Percentiles rank a stretch among this genome's conserved stretches.
Evolutionary conservation across 2,329 filamentous ascomycete species (phyloP).

Genomic region (Aspergillus sp.): DNA sequence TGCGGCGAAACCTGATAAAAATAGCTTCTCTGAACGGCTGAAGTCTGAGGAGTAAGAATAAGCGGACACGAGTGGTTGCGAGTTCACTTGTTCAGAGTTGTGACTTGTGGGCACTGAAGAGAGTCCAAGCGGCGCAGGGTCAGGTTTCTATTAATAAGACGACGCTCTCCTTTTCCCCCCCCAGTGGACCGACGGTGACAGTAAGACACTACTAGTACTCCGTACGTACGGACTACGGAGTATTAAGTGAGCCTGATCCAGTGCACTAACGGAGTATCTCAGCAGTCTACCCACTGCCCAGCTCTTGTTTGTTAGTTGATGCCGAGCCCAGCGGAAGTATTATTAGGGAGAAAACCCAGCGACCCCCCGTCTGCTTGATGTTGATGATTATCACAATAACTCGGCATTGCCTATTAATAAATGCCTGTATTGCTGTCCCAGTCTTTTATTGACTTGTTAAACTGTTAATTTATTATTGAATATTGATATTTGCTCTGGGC

Average conservation of each 20-base stretch:
- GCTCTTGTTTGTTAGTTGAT: too few species aligned
- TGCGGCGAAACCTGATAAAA: slow-evolving; percentile 8
- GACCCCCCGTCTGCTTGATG: neutral
- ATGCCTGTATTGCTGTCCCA: neutral
- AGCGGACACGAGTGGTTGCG: slow-evolving; percentile 1
- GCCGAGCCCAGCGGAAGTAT: neutral
- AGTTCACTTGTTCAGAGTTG: too few species aligned
- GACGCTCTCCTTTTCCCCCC: neutral
- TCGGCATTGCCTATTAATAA: neutral
- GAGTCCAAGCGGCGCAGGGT: neutral
- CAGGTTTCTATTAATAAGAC: neutral
- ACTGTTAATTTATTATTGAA: too few species aligned
- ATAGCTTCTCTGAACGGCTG: slow-evolving; percentile 1
- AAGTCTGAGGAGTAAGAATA: neutral
- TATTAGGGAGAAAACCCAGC: neutral
- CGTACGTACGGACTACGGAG: too few species aligned
- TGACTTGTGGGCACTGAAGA: neutral
- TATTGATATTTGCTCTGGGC: too few species aligned
- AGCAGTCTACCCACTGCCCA: neutral
- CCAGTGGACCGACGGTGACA: neutral
- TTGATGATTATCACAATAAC: neutral
- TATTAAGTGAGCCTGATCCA: too few species aligned
- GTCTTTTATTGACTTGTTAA: too few species aligned
- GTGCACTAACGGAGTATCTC: too few species aligned
- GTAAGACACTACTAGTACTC: neutral